Percentiles rank a stretch among this genome's conserved stretches.
Conservation (phyloP, 305 asterid species). For the Fraxinus floribunda region DNA sequence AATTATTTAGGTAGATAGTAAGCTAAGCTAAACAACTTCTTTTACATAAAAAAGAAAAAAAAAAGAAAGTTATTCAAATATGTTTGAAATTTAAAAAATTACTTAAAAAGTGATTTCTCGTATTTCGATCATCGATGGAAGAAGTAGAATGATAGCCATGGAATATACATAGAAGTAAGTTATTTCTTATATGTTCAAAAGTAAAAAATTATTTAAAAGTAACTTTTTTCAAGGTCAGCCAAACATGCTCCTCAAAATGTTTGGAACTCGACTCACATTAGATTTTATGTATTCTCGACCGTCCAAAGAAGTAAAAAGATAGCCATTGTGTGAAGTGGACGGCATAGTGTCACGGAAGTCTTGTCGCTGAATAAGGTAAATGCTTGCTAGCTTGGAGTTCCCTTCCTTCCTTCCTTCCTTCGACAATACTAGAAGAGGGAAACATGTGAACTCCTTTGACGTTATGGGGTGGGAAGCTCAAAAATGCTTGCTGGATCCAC, state of each 20-base stretch:
- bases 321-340: background rate
- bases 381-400: background rate
- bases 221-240: background rate
- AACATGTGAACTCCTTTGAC: constrained; percentile 30
- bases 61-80: background rate
- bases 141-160: background rate
- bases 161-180: background rate
- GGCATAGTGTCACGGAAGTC: constrained; percentile 31
- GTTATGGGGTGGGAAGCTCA: constrained; percentile 16
- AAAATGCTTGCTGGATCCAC: background rate
- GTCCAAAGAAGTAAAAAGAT: background rate
- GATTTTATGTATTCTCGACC: background rate
- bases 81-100: background rate
- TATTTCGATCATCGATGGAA: background rate
- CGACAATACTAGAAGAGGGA: constrained; percentile 13
- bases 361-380: constrained; percentile 14
- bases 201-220: background rate
- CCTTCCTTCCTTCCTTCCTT: background rate
- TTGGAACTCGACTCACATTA: background rate
- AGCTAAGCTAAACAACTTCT: background rate
- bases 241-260: background rate
- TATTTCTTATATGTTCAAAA: background rate
- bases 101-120: background rate
- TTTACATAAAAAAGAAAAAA: background rate
- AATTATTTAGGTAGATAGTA: background rate